These are phyloP conservation scores for Lentinula detonsa DNA, from an alignment of 768 basidiomycete genomes.

Conservation along the genomic window DNA sequence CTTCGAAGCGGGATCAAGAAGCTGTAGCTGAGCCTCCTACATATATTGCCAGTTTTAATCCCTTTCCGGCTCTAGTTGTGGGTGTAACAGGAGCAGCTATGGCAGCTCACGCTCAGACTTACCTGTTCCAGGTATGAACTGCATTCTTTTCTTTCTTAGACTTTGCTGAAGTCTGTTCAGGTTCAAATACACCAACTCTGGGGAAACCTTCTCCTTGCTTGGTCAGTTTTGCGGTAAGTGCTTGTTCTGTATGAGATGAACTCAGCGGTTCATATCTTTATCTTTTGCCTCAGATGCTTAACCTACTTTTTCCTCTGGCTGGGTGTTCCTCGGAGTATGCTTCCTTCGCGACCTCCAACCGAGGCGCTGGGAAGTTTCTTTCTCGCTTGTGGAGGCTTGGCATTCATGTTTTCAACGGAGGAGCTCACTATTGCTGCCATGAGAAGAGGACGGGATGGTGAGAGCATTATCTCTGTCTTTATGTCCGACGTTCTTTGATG, in stretches of 20 bases:
- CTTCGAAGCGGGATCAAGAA: conserved; percentile 27
- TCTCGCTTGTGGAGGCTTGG: conserved; percentile 80
- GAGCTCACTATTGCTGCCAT: conserved; percentile 88
- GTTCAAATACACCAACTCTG: conserved; percentile 89
- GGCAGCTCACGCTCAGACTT: conserved; percentile 87
- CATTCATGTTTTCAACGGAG: conserved; percentile 88
- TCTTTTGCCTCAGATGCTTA: conserved; percentile 26
- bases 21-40: conserved; percentile 61
- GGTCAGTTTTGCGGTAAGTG: conserved; percentile 55
- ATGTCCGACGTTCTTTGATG: not conserved
- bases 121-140: conserved; percentile 69
- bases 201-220: conserved; percentile 81
- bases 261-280: not conserved
- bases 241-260: conserved; percentile 64
- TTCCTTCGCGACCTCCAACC: conserved; percentile 90
- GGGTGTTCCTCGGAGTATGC: conserved; percentile 71
- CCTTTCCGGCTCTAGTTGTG: conserved; percentile 88
- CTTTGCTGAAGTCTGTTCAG: conserved; percentile 22
- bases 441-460: conserved; percentile 83
- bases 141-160: not conserved
- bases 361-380: conserved; percentile 87
- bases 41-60: conserved; percentile 79
- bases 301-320: conserved; percentile 97
- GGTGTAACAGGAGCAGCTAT: conserved; percentile 93
- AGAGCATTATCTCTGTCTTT: conserved; percentile 12